Base-by-base conservation (phyloP, 768 basidiomycete genomes). In the Xerocomus brunneocitrinus region DNA sequence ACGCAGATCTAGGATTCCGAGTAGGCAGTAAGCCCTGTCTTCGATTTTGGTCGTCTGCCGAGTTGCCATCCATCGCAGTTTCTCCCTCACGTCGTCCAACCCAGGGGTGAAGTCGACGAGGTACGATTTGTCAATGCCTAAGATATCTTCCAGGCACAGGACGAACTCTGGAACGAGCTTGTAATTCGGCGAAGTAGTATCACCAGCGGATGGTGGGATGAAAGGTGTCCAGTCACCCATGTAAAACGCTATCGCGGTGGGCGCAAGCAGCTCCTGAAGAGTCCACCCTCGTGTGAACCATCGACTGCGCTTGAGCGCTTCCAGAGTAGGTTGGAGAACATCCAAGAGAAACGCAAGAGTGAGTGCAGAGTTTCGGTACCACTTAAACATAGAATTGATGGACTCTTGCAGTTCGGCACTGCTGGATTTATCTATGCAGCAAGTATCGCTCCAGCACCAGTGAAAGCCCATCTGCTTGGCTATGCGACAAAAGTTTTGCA, bases 381-480 rank as follows among this genome's bases (percentile, higher is more conserved):
- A 70, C 13, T 25, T 58, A 25, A 71, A 71, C 69, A 70, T 70
- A 46, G 62, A 63, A n/a, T 61, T 58, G 41, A 70, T 64, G 49
- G 69, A 62, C 35, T 70, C 68, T 14, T 66, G 62, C 3, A 69
- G 57, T 41, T 70, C 67, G 12, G 62, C 64, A 19, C 62, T 69
- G 45, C 66, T 70, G 10, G 50, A 31, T 40, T 67, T 66, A 32
- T 69, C 62, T 19, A 66, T 67, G 27, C 69, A 71, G 14, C 62
- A 67, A 1, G 67, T 67, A 14, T 71, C 69, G 42, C 59, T 59
- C 67, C 67, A 71, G 39, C 64, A 62, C 54, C 63, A 62, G n/a
- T 2, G 48, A 46, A 58, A 67, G 36, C 54, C 55, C 2, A 35
- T 44, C n/a, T 53, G 42, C 38, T 53, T 55, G 35, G 65, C 65